Conservation (phyloP, 192 early-diverging fungal species). For the Allomyces javanicus region DNA sequence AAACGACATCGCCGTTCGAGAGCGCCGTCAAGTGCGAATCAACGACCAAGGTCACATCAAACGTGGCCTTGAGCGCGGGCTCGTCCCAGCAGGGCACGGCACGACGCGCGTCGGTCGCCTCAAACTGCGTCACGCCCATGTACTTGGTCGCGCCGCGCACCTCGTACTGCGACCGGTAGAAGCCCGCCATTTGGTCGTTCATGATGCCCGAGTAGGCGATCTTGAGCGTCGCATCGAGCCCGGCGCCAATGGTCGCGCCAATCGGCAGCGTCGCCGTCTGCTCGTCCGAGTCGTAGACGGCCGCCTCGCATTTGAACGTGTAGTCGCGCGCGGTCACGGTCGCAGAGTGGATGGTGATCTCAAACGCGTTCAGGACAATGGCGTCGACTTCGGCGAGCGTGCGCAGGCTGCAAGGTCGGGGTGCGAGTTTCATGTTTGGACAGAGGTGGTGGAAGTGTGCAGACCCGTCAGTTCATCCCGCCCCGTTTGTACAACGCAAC, state of each 20-base stretch:
- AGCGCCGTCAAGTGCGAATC: constrained; percentile 31
- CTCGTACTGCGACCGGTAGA: constrained; percentile 53
- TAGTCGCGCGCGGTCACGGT: constrained; percentile 5
- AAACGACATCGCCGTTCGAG: constrained; percentile 50
- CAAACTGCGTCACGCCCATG: constrained; percentile 62
- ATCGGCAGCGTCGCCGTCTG: background rate
- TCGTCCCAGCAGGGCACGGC: constrained; percentile 67
- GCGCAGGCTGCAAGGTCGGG: background rate
- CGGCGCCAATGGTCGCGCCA: background rate
- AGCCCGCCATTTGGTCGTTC: constrained; percentile 53
- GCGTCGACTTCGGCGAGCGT: constrained; percentile 25
- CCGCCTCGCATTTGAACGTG: background rate
- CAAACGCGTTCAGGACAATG: constrained; percentile 45
- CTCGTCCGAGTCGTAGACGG: background rate
- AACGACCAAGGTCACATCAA: constrained; percentile 45
- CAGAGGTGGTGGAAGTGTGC: background rate
- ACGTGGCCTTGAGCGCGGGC: constrained; percentile 59
- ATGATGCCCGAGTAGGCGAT: constrained; percentile 14
- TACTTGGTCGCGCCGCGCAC: constrained; percentile 25
- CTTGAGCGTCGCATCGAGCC: background rate
- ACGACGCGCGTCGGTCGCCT: constrained; percentile 46
- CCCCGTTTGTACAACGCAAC: too few species aligned
- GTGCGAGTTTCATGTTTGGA: background rate
- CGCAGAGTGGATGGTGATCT: constrained; percentile 41
- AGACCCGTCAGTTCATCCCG: background rate